Evolutionary conservation across 305 asterid species (phyloP), one percentile per base, ranked within the genome.

Genomic region (Fraxinus platypoda): DNA sequence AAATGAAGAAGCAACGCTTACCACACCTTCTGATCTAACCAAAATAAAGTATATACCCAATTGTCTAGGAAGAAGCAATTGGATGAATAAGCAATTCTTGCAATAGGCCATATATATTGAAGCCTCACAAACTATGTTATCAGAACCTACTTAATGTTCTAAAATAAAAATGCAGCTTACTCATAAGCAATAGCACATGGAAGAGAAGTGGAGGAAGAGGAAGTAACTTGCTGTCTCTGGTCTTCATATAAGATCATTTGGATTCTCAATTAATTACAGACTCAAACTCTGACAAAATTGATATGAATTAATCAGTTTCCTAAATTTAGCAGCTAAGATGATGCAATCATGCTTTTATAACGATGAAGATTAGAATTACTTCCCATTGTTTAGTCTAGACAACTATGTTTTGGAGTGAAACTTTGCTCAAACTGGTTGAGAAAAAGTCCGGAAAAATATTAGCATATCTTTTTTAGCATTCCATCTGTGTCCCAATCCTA

Each of bases 401-500:
- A 64, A 64, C 75, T 33, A 52, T 6, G 26, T 31, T 68, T 11
- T 25, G 71, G 34, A 13, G 38, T 75, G 41, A 43, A 46, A 66
- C 43, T 31, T 23, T 76, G 37, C 37, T 64, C 33, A 26, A 57
- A 64, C 34, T 64, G 73, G 73, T 9, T 23, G 34, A 64, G 34
- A 64, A 64, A 25, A 64, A 2, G n/a, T 64, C 33, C 3, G 17
- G 28, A 34, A 26, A 64, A 64, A 25, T 64, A 64, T 25, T 64
- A 25, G 73, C 73, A 64, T 11, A 11, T 64, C 73, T n/a, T 64
- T 26, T 25, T 8, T 3, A 17, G 25, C 43, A 28, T 54, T 34
- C 52, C 34, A 15, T 64, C 37, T 28, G 75, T 80, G 72, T 64
- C 78, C 75, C 41, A 74, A 35, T 57, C 72, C 82, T 26, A 52